Conservation (phyloP, 73 alveolate species). For the Paramecium caudatum region DNA sequence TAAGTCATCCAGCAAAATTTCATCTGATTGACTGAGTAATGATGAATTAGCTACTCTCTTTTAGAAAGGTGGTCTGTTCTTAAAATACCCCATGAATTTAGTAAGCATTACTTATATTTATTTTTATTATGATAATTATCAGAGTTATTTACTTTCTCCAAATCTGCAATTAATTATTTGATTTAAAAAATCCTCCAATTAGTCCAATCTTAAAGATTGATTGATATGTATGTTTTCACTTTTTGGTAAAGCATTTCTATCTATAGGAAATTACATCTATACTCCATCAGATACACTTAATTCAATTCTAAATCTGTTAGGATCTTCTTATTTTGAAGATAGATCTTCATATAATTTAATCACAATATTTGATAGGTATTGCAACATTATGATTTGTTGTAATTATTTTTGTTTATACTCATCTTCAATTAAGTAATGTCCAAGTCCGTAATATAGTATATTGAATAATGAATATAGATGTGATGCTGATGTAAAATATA, state of each 20-base stretch:
- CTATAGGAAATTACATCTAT: neutral
- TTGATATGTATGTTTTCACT: slow-evolving; percentile 58
- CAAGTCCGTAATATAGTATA: slow-evolving; percentile 82
- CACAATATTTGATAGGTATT: slow-evolving; percentile 73
- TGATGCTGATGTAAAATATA: slow-evolving; percentile 93
- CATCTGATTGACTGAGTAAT: slow-evolving; percentile 34
- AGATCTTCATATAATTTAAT: slow-evolving; percentile 76
- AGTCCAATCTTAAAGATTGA: slow-evolving; percentile 60
- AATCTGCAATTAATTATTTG: slow-evolving; percentile 10
- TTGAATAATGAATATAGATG: slow-evolving; percentile 92
- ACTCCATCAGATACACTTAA: slow-evolving; percentile 72
- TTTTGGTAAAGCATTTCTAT: neutral
- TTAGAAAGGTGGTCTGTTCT: slow-evolving; percentile 65
- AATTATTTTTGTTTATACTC: slow-evolving; percentile 53
- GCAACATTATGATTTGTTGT: slow-evolving; percentile 60
- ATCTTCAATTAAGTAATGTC: slow-evolving; percentile 67
- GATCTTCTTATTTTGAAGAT: slow-evolving; percentile 66
- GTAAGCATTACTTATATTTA: slow-evolving; percentile 39
- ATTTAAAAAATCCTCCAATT: slow-evolving; percentile 50
- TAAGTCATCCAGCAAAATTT: slow-evolving; percentile 54
- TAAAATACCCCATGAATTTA: slow-evolving; percentile 52
- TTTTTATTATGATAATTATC: neutral
- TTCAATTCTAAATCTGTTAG: slow-evolving; percentile 75
- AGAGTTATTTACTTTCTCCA: neutral
- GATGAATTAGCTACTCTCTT: slow-evolving; percentile 59